Conservation (phyloP, 2,329 filamentous ascomycete species). For the Botrytis deweyae region DNA sequence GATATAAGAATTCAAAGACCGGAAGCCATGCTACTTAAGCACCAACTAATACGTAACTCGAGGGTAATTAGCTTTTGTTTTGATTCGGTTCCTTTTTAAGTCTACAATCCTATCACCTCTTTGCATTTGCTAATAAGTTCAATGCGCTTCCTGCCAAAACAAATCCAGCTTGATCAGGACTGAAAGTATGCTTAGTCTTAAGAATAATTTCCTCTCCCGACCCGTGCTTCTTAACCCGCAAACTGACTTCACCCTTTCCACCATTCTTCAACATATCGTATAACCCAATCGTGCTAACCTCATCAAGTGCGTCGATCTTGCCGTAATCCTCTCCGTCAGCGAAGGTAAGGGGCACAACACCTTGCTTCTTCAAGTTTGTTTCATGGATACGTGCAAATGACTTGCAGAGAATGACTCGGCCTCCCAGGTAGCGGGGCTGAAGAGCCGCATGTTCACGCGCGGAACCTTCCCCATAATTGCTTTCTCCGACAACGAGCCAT, state of each 20-base stretch:
- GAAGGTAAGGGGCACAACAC: conserved; percentile 91
- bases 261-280: conserved; percentile 76
- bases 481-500: conserved; percentile 95
- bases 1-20: neutral
- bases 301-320: conserved; percentile 76
- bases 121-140: conserved; percentile 75
- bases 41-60: neutral
- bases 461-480: conserved; percentile 94
- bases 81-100: neutral
- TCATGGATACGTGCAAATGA: conserved; percentile 91
- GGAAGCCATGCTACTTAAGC: neutral
- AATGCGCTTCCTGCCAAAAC: conserved; percentile 91
- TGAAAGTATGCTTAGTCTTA: conserved; percentile 83
- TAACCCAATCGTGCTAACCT: conserved; percentile 78
- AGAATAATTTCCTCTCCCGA: conserved; percentile 66
- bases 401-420: conserved; percentile 79
- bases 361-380: conserved; percentile 96
- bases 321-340: conserved; percentile 87
- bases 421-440: conserved; percentile 87
- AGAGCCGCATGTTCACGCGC: conserved; percentile 87
- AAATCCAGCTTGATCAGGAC: conserved; percentile 85
- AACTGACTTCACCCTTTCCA: conserved; percentile 72
- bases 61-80: neutral
- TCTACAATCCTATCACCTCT: conserved; percentile 26
- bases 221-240: conserved; percentile 62